Evolutionary conservation across 805 yeast genomes (phyloP).

Genomic region (Yamadazyma laniorum): DNA sequence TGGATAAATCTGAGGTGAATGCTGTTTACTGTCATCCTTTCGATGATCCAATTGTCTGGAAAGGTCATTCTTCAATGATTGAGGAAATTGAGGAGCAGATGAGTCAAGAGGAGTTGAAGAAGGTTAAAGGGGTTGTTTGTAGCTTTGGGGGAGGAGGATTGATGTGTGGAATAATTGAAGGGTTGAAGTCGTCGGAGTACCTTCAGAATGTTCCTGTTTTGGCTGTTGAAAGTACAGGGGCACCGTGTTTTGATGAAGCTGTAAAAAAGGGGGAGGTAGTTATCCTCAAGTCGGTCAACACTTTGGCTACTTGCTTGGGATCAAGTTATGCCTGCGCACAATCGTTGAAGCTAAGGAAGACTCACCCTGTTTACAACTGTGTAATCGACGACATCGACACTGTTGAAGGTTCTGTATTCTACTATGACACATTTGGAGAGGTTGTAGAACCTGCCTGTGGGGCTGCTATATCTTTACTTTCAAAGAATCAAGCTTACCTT

Average conservation of each 20-base stretch:
- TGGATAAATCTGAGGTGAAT: conserved; percentile 11
- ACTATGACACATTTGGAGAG: conserved; percentile 21
- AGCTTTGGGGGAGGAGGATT: conserved; percentile 39
- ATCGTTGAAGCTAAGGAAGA: conserved; percentile 17
- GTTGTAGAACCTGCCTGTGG: conserved; percentile 37
- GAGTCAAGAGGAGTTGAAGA: conserved; percentile 11
- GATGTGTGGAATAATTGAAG: conserved; percentile 27
- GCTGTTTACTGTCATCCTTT: conserved; percentile 35
- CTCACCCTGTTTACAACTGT: conserved; percentile 15
- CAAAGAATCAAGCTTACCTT: conserved; percentile 13
- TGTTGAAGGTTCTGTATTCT: conserved; percentile 20
- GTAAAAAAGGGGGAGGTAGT: conserved; percentile 20
- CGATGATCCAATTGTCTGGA: conserved; percentile 29
- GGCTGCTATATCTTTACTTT: conserved; percentile 21
- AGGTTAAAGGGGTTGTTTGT: conserved; percentile 28
- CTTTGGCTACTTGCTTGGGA: conserved; percentile 27
- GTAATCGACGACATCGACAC: conserved; percentile 28
- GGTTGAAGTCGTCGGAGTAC: conserved; percentile 17
- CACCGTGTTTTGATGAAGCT: conserved; percentile 23
- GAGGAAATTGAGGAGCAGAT: conserved; percentile 25
- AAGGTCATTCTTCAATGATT: conserved; percentile 28
- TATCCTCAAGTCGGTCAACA: conserved; percentile 18
- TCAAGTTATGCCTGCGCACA: conserved; percentile 26
- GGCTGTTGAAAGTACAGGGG: conserved; percentile 27
- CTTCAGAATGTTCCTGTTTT: conserved; percentile 21